Evolutionary conservation across 768 basidiomycete genomes (phyloP).

Genomic region (Lentinus tigrinus): DNA sequence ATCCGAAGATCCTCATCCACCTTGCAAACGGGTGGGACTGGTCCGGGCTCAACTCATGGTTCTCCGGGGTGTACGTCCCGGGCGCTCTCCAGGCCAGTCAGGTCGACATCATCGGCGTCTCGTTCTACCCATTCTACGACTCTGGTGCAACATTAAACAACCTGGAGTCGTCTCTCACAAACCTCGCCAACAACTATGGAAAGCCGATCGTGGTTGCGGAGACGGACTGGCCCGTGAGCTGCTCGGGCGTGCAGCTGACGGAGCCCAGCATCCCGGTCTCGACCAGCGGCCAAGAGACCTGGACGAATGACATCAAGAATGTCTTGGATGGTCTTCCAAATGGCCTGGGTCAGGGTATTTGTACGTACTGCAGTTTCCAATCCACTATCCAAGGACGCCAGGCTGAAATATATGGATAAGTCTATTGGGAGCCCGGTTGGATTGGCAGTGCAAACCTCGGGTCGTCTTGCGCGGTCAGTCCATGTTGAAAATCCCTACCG

Average conservation of each 20-base stretch:
- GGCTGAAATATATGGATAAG: constrained; percentile 8
- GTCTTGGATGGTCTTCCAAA: constrained; percentile 41
- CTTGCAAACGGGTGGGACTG: constrained; percentile 64
- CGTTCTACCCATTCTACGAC: constrained; percentile 66
- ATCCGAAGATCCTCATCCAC: constrained; percentile 55
- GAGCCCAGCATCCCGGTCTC: constrained; percentile 47
- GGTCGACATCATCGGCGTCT: constrained; percentile 60
- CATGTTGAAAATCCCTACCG: not conserved
- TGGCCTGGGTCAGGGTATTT: constrained; percentile 41
- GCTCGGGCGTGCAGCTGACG: constrained; percentile 44
- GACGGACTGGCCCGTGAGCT: constrained; percentile 60
- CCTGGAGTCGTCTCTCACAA: constrained; percentile 50
- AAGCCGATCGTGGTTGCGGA: constrained; percentile 66
- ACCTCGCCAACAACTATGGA: constrained; percentile 44
- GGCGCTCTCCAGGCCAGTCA: constrained; percentile 50
- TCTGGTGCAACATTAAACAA: constrained; percentile 52
- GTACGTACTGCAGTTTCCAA: constrained; percentile 20
- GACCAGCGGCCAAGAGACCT: constrained; percentile 49
- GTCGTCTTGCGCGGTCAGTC: constrained; percentile 29
- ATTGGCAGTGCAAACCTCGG: constrained; percentile 49
- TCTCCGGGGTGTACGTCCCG: constrained; percentile 48
- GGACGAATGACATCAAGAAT: constrained; percentile 50
- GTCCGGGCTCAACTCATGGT: constrained; percentile 46
- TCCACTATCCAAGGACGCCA: not conserved
- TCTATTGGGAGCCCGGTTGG: constrained; percentile 73